Evolutionary conservation across 805 yeast species (phyloP).

Genomic region (Wickerhamiella allomyrinae): DNA sequence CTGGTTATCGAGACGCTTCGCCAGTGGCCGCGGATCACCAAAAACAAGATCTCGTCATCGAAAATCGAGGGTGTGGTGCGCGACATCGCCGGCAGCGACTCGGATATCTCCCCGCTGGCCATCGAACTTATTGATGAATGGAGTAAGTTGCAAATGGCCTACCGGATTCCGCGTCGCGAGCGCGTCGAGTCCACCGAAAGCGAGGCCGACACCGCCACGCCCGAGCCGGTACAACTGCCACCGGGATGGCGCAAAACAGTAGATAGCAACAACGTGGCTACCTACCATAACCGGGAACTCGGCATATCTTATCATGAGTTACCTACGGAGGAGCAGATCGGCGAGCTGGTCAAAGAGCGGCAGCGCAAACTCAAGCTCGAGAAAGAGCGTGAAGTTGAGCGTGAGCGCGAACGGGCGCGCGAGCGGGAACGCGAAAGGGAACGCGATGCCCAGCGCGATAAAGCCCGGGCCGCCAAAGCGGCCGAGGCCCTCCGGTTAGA

Average conservation of each 20-base stretch:
- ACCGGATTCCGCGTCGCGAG: constrained; percentile 58
- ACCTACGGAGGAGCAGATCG: constrained; percentile 29
- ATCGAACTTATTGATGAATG: constrained; percentile 44
- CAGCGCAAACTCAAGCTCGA: constrained; percentile 14
- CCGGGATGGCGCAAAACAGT: constrained; percentile 52
- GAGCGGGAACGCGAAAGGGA: constrained; percentile 4
- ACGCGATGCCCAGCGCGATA: constrained; percentile 13
- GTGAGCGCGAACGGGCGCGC: constrained; percentile 1
- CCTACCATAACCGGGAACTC: constrained; percentile 40
- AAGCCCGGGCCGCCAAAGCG: constrained; percentile 5
- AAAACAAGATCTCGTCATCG: constrained; percentile 61
- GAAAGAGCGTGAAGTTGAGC: constrained; percentile 7
- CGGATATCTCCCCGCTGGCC: constrained; percentile 25
- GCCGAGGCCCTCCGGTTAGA: constrained; percentile 16
- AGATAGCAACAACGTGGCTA: constrained; percentile 32
- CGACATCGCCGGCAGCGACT: constrained; percentile 24
- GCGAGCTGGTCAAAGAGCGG: constrained; percentile 8
- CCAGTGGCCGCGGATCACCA: constrained; percentile 58
- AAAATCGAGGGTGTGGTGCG: constrained; percentile 53
- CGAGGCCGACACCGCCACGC: not conserved
- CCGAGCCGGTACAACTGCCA: constrained; percentile 28
- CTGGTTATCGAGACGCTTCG: constrained; percentile 43
- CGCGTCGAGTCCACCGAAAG: constrained; percentile 12
- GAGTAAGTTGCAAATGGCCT: constrained; percentile 67
- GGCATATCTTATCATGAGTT: constrained; percentile 45